Conservation (phyloP, 2,329 filamentous ascomycete genomes). For the Alternaria gaisen region DNA sequence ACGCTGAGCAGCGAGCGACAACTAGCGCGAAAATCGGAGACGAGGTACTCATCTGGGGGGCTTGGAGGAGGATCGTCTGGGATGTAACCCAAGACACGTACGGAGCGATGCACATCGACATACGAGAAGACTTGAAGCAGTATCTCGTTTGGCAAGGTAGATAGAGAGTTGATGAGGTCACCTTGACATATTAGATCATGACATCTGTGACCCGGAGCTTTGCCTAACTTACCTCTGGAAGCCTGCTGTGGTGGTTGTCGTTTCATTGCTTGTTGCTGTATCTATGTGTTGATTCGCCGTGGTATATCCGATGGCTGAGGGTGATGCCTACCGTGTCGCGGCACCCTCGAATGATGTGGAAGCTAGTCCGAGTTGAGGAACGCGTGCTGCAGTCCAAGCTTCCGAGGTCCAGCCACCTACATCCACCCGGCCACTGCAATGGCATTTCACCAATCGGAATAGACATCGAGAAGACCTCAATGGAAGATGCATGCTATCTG, state of each 20-base stretch:
- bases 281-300: not conserved
- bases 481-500: not conserved
- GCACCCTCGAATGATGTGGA: not conserved
- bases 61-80: constrained; percentile 21
- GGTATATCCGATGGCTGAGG: not conserved
- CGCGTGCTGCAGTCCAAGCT: not conserved
- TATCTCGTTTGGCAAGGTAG: constrained; percentile 23
- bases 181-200: constrained; percentile 7
- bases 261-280: not conserved
- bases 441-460: not conserved
- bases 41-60: constrained; percentile 11
- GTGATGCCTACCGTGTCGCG: not conserved
- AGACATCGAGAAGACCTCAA: not conserved
- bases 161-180: not conserved
- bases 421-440: not conserved
- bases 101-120: constrained; percentile 15
- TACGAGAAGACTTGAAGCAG: constrained; percentile 19
- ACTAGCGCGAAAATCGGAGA: constrained; percentile 12
- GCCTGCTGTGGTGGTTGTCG: not conserved
- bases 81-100: constrained; percentile 22
- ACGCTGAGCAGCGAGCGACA: constrained; percentile 14
- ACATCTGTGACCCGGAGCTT: not conserved
- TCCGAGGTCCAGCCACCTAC: not conserved
- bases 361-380: not conserved
- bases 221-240: not conserved